Base-by-base conservation (phyloP, 306 rosid species). In the Abrus pulchellus region DNA sequence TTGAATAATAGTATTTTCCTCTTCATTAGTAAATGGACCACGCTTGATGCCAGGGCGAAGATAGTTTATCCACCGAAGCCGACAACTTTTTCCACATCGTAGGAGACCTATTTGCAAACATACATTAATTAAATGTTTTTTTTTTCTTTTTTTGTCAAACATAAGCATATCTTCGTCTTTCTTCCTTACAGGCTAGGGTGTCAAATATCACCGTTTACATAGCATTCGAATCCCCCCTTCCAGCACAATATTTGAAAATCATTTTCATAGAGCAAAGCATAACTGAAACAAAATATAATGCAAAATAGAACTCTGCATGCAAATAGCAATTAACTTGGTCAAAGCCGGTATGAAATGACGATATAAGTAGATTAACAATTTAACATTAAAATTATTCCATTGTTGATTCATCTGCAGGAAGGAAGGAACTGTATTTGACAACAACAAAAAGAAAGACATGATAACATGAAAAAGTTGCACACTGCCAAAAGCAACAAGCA, bases 41-140 rank as follows among this genome's bases (percentile, higher is more conserved):
- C 92, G 92, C 75, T 89, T 89, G 77, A 88, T 86, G 65, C 84
- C 89, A 36, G 92, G 92, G n/a, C 87, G 85, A 68, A 88, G 92
- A 84, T 88, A 88, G 68, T 88, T 88, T 82, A 88, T 84, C 92
- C 92, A 88, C 50, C 92, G 64, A 20, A 88, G 92, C 49, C 92
- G 76, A 57, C 92, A 88, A 50, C 92, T 88, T 61, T 88, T 88
- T 28, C 92, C 90, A 68, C 92, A 88, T 72, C 92, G 79, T 50
- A 75, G 78, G 9, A 88, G 90, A 72, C 92, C 92, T 88, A 67
- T 2, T 57, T 9, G 49, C 40, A 47, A 73, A 33, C 34, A 64
- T 9, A 68, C 32, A 52, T 34, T 34, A 41, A 56, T 54, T 44
- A 44, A 62, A 28, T 50, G 71, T 28, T 34, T 53, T 43, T 56